A percentile compares a stretch with the other conserved stretches of the same genome.
These are phyloP conservation scores for Musa balbisiana DNA, from an alignment of 202 grass and related monocot genomes.

Conservation along the genomic window DNA sequence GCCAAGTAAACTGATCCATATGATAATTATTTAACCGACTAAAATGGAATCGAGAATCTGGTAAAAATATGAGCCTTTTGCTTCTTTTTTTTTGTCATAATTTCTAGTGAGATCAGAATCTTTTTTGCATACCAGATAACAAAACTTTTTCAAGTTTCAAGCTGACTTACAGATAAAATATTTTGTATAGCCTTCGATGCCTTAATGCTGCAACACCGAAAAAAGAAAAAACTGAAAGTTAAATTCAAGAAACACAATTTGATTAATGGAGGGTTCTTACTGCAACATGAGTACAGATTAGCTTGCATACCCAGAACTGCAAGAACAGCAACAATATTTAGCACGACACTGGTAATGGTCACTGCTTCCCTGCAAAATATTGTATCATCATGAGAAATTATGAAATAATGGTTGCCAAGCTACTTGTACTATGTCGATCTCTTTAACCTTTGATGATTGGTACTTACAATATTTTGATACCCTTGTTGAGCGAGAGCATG, in stretches of 20 bases:
- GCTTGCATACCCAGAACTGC: slow-evolving; percentile 44
- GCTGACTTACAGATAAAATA: slow-evolving; percentile 45
- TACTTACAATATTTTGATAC: slow-evolving; percentile 73
- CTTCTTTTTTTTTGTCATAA: not conserved
- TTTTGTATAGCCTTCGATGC: slow-evolving; percentile 32
- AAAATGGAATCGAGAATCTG: too few species aligned
- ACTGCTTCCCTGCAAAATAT: slow-evolving; percentile 50
- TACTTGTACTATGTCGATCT: not conserved
- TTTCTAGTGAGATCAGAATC: not conserved
- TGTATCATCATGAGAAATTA: not conserved
- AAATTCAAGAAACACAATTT: slow-evolving; percentile 6
- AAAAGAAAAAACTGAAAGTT: slow-evolving; percentile 2
- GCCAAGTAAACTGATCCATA: too few species aligned
- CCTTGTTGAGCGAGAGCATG: slow-evolving; percentile 55
- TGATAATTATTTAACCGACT: too few species aligned
- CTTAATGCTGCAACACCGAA: slow-evolving; percentile 38
- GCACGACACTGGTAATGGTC: slow-evolving; percentile 41
- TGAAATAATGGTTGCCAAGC: not conserved
- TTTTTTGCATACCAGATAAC: too few species aligned
- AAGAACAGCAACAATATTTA: slow-evolving; percentile 45
- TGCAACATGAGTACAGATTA: not conserved
- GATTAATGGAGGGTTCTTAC: not conserved
- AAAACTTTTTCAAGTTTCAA: too few species aligned
- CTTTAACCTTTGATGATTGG: not conserved
- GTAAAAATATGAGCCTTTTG: too few species aligned